Percentiles rank a stretch among this genome's conserved stretches.
These are phyloP conservation scores for Keithomyces neogunnii DNA, from an alignment of 2,329 filamentous ascomycete species.

Conservation along the genomic window DNA sequence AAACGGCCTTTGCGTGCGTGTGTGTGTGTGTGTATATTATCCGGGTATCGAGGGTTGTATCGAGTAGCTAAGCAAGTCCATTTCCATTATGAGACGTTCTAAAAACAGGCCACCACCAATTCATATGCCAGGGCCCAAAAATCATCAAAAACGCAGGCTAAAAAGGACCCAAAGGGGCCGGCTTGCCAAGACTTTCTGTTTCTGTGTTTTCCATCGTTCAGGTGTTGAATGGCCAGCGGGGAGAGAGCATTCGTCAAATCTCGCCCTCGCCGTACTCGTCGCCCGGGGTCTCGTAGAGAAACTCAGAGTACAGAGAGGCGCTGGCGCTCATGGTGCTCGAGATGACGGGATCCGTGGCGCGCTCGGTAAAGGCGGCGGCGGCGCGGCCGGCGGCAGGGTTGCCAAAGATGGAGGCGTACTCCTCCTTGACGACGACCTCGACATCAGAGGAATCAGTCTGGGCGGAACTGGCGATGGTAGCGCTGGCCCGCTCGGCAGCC, in stretches of 20 bases:
- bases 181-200: too few species aligned
- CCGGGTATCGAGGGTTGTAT: background rate
- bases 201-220: too few species aligned
- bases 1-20: too few species aligned
- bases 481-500: constrained; percentile 23
- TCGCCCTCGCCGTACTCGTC: constrained; percentile 27
- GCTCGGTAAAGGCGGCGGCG: background rate
- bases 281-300: constrained; percentile 1
- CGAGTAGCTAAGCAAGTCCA: background rate
- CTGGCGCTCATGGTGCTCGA: background rate
- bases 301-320: background rate
- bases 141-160: too few species aligned
- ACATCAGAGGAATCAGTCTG: constrained; percentile 3
- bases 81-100: background rate
- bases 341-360: constrained; percentile 1
- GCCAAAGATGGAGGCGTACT: background rate
- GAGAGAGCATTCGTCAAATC: constrained; percentile 14
- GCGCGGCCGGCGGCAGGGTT: background rate
- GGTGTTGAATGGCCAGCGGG: too few species aligned
- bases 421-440: background rate
- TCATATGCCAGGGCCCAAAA: too few species aligned
- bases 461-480: constrained; percentile 23
- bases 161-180: too few species aligned
- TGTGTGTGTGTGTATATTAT: background rate
- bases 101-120: too few species aligned